These are phyloP conservation scores for Berkeleyomyces rouxiae DNA, from an alignment of 2,329 filamentous ascomycete genomes.

Conservation along the genomic window DNA sequence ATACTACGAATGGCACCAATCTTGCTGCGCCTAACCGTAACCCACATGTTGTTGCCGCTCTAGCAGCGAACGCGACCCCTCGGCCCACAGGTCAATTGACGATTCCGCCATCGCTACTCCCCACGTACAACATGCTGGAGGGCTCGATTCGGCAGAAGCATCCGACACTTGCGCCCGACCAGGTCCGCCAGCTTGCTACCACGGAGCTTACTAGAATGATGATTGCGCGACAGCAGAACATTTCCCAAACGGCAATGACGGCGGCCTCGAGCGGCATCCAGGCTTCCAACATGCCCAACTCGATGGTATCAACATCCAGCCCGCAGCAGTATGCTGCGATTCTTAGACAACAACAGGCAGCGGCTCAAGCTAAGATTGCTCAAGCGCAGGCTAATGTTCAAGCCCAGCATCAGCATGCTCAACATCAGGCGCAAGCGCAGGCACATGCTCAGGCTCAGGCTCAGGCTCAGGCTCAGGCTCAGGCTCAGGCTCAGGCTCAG, in stretches of 20 bases:
- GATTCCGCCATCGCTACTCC: constrained; percentile 8
- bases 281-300: constrained; percentile 32
- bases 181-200: constrained; percentile 33
- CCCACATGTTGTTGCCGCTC: background rate
- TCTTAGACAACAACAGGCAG: constrained; percentile 31
- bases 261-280: constrained; percentile 34
- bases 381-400: constrained; percentile 15
- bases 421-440: constrained; percentile 17
- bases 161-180: constrained; percentile 33
- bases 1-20: constrained; percentile 8
- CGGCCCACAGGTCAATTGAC: constrained; percentile 16
- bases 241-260: constrained; percentile 35
- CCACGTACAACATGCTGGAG: constrained; percentile 30
- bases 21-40: constrained; percentile 11
- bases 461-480: constrained; percentile 17
- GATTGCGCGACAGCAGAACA: constrained; percentile 28
- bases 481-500: constrained; percentile 17
- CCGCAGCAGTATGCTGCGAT: constrained; percentile 45
- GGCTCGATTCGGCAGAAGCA: constrained; percentile 34
- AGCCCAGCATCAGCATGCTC: constrained; percentile 17
- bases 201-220: constrained; percentile 32
- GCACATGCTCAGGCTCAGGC: constrained; percentile 22
- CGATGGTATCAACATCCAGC: constrained; percentile 31
- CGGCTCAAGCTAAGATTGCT: constrained; percentile 19
- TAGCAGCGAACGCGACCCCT: background rate